A percentile compares a stretch with the other conserved stretches of the same genome.
Conservation (phyloP, 2,329 filamentous ascomycete genomes). For the Penicillium verrucosum region DNA sequence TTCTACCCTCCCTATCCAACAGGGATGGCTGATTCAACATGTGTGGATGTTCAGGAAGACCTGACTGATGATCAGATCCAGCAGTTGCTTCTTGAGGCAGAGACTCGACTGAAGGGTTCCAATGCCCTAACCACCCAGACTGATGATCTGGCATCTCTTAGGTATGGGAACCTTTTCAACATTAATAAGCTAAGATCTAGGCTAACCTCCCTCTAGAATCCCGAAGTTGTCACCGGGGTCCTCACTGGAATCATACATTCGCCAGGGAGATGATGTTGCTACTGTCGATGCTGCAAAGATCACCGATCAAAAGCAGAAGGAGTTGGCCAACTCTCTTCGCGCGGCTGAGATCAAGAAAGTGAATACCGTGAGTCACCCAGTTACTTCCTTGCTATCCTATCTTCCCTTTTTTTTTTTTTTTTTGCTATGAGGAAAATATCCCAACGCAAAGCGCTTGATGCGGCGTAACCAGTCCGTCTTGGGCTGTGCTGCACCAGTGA, state of each 20-base stretch:
- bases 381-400: neutral
- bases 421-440: conserved; percentile 71
- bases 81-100: conserved; percentile 61
- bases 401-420: neutral
- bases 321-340: conserved; percentile 16
- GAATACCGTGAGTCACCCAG: conserved; percentile 49
- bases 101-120: conserved; percentile 51
- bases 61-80: conserved; percentile 64
- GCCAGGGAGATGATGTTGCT: conserved; percentile 52
- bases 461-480: conserved; percentile 72
- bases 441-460: conserved; percentile 66
- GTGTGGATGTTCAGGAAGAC: conserved; percentile 36
- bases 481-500: conserved; percentile 71
- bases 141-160: conserved; percentile 15
- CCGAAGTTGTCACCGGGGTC: conserved; percentile 50
- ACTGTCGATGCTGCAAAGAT: conserved; percentile 53
- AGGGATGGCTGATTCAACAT: conserved; percentile 21
- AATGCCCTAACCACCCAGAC: conserved; percentile 19
- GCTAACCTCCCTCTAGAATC: conserved; percentile 35
- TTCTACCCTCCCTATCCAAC: conserved; percentile 7
- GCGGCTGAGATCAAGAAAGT: conserved; percentile 42
- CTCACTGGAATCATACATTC: conserved; percentile 54
- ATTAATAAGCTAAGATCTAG: neutral
- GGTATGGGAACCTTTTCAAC: neutral
- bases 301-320: conserved; percentile 46